Evolutionary conservation across 148 eudicot species (phyloP).

Genomic region (Salicornia ramosissima): DNA sequence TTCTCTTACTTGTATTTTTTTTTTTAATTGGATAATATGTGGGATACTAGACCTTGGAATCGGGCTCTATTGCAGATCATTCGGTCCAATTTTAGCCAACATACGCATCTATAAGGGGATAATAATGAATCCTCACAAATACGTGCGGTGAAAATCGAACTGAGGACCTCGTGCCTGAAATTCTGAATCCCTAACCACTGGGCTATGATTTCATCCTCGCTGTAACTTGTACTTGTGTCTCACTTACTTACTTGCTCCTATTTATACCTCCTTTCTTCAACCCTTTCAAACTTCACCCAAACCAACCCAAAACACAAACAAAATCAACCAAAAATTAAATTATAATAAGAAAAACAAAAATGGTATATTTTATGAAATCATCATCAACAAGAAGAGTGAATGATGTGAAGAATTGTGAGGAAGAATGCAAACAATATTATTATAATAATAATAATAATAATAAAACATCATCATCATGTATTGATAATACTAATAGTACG

Average conservation of each 20-base stretch:
- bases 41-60: no score
- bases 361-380: conserved; percentile 32
- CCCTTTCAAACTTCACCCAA: conserved; percentile 1
- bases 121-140: no score
- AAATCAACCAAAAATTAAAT: background rate
- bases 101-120: no score
- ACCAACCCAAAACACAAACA: background rate
- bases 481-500: no score
- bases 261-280: background rate
- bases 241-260: background rate
- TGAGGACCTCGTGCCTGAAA: no score
- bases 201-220: no score
- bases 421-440: background rate
- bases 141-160: no score
- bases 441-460: background rate
- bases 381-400: conserved; percentile 29
- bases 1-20: no score
- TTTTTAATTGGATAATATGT: no score
- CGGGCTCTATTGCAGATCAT: no score
- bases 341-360: conserved; percentile 4
- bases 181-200: no score
- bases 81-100: no score
- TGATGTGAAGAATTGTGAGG: conserved; percentile 12
- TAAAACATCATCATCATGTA: background rate
- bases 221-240: background rate